Conservation (phyloP, 129 eudicot species). For the sunflower (Helianthus annuus) region DNA sequence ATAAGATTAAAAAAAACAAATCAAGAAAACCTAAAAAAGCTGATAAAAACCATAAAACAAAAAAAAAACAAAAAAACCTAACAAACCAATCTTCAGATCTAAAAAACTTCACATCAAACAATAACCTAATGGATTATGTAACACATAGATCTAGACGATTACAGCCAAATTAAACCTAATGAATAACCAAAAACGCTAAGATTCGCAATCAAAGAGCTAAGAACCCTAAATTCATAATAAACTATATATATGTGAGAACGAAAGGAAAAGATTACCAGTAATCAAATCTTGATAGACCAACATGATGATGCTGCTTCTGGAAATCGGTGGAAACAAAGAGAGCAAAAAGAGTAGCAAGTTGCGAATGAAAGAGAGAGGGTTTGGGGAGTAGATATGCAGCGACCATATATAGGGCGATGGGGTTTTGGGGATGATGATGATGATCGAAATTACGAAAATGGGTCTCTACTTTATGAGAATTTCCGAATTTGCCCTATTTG, state of each 20-base stretch:
- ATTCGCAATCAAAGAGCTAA: not conserved
- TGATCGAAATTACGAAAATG: not conserved
- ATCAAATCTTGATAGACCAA: conserved; percentile 66
- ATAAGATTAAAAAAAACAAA: not conserved
- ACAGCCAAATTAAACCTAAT: conserved; percentile 2
- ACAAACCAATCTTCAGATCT: conserved; percentile 28
- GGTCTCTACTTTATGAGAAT: not conserved
- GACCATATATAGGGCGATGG: conserved; percentile 1
- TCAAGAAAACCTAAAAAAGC: not conserved
- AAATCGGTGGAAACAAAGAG: conserved; percentile 10
- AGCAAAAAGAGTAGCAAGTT: not conserved
- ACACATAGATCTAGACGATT: conserved; percentile 13
- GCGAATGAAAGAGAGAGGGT: not conserved
- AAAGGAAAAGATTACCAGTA: conserved; percentile 38
- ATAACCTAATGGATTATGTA: not conserved
- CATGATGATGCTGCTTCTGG: conserved; percentile 25
- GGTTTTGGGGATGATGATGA: not conserved
- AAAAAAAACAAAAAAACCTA: not conserved
- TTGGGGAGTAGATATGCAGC: not conserved
- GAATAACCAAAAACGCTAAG: conserved; percentile 4
- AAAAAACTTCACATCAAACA: conserved; percentile 16
- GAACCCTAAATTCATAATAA: not conserved
- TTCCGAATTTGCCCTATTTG: not conserved
- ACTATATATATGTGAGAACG: not conserved
- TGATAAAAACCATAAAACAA: not conserved